A percentile compares a stretch with the other conserved stretches of the same genome.
Conservation (phyloP, 2,329 filamentous ascomycete genomes). For the Cyclaneusma minus region DNA sequence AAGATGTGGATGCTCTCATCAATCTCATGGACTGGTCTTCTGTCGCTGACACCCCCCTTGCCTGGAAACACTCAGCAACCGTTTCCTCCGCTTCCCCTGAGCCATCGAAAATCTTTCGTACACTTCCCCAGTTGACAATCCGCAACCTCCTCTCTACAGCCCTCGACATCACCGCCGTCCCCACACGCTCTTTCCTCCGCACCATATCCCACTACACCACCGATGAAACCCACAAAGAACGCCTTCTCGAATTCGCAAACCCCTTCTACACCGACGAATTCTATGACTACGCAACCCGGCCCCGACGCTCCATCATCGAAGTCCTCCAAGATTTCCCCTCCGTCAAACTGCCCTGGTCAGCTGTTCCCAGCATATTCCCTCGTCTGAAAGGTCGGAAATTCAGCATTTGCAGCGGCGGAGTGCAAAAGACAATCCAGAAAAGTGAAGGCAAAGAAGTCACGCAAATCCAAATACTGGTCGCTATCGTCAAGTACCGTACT, state of each 20-base stretch:
- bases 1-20: conserved; percentile 68
- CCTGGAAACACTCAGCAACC: conserved; percentile 9
- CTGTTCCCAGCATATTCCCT: conserved; percentile 60
- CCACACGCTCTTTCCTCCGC: conserved; percentile 73
- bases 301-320: conserved; percentile 80
- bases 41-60: conserved; percentile 53
- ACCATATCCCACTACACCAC: conserved; percentile 60
- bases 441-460: conserved; percentile 17
- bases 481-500: conserved; percentile 83
- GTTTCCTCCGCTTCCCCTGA: conserved; percentile 12
- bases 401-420: conserved; percentile 69
- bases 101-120: conserved; percentile 19
- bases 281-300: conserved; percentile 88
- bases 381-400: conserved; percentile 80
- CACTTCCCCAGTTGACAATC: conserved; percentile 33
- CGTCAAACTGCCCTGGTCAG: conserved; percentile 65
- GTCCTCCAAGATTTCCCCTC: conserved; percentile 80
- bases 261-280: conserved; percentile 76
- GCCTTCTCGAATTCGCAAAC: conserved; percentile 69
- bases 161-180: conserved; percentile 80
- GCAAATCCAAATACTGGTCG: conserved; percentile 58
- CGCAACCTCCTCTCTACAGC: conserved; percentile 66
- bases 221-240: conserved; percentile 59
- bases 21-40: conserved; percentile 62
- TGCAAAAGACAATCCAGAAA: conserved; percentile 9